These are phyloP conservation scores for Lepidium didymum DNA, from an alignment of 345 rosid genomes.

Conservation along the genomic window DNA sequence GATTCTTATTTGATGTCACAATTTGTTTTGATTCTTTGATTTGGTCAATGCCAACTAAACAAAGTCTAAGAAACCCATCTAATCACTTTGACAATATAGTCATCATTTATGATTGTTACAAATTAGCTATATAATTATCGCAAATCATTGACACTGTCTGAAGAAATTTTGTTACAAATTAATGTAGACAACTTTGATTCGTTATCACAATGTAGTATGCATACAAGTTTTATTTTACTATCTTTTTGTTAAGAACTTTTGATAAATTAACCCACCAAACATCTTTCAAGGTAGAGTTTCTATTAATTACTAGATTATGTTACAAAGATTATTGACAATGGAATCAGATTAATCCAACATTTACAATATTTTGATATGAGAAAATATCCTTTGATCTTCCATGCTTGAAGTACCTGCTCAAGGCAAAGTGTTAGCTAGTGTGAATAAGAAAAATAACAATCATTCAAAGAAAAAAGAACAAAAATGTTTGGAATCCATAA, in stretches of 20 bases:
- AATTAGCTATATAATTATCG: too few relatives aligned
- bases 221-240: background rate
- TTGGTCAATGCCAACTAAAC: constrained; percentile 6
- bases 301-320: too few relatives aligned
- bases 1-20: constrained; percentile 1
- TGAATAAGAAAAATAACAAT: background rate
- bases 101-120: background rate
- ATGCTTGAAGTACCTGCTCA: constrained; percentile 2
- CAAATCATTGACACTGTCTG: too few relatives aligned
- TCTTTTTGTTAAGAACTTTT: background rate
- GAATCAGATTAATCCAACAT: background rate
- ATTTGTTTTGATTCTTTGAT: constrained; percentile 12
- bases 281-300: too few relatives aligned
- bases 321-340: too few relatives aligned
- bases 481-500: background rate
- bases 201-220: background rate
- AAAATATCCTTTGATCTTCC: background rate
- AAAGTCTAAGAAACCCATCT: background rate
- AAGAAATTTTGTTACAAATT: too few relatives aligned
- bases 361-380: background rate
- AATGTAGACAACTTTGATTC: background rate
- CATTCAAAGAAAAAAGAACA: background rate
- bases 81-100: constrained; percentile 5
- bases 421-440: background rate
- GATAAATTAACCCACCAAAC: background rate